phyloP scores from a whole-genome alignment of 2,329 filamentous ascomycete species.

The Penicillium brevicompactum region DNA sequence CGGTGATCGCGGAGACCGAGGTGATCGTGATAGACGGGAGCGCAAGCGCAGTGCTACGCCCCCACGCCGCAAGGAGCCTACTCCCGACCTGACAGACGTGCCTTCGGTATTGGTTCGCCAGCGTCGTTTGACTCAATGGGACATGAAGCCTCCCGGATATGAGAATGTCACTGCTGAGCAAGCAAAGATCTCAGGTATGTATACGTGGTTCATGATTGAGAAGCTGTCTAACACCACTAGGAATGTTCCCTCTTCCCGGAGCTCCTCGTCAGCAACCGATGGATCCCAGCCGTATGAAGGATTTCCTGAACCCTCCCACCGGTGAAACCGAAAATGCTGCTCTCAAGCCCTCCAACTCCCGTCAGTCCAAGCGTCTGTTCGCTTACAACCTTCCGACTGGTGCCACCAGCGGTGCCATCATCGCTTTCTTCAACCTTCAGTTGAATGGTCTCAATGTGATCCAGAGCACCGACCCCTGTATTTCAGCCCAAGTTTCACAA shows the following conservation, averaged over 20 bases:
- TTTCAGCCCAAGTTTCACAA: slow-evolving; percentile 77
- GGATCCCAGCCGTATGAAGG: slow-evolving; percentile 90
- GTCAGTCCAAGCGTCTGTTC: slow-evolving; percentile 90
- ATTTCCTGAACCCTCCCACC: slow-evolving; percentile 89
- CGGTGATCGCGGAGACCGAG: slow-evolving; percentile 27
- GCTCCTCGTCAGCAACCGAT: slow-evolving; percentile 93
- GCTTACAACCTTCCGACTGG: slow-evolving; percentile 76
- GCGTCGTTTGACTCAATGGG: slow-evolving; percentile 96
- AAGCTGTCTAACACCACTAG: slow-evolving; percentile 32
- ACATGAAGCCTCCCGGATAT: slow-evolving; percentile 97
- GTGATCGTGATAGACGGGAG: slow-evolving; percentile 49
- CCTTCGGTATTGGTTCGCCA: slow-evolving; percentile 82
- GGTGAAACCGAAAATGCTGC: slow-evolving; percentile 71
- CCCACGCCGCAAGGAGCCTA: slow-evolving; percentile 89
- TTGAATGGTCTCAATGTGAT: slow-evolving; percentile 96
- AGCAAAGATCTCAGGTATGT: slow-evolving; percentile 79
- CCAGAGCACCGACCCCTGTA: slow-evolving; percentile 79
- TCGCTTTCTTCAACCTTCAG: slow-evolving; percentile 92
- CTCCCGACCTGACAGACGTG: slow-evolving; percentile 87
- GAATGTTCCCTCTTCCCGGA: slow-evolving; percentile 97
- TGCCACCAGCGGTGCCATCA: slow-evolving; percentile 73
- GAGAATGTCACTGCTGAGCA: slow-evolving; percentile 98
- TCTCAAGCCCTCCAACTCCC: slow-evolving; percentile 87
- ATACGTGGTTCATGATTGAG: not conserved
- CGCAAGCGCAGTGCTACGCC: slow-evolving; percentile 76